Conservation (phyloP, 2,329 filamentous ascomycete species). For the Pseudogymnoascus sp. region DNA sequence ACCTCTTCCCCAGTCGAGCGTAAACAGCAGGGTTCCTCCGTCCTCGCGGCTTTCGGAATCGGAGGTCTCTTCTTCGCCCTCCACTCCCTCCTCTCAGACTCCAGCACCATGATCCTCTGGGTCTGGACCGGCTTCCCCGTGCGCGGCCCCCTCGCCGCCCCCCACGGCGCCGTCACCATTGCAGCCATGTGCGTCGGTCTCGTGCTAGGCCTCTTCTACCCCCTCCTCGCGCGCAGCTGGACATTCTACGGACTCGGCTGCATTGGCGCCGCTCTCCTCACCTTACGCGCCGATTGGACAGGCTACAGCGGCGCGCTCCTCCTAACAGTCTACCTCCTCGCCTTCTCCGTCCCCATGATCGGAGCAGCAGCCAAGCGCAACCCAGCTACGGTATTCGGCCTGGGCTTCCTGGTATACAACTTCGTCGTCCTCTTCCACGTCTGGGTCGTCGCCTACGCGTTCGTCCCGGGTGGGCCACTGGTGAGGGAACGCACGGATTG, state of each 20-base stretch:
- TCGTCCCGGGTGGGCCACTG: constrained; percentile 87
- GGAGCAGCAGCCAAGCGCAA: constrained; percentile 67
- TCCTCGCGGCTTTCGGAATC: constrained; percentile 69
- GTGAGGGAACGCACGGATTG: constrained; percentile 93
- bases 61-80: constrained; percentile 81
- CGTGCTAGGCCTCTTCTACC: constrained; percentile 65
- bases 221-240: constrained; percentile 69
- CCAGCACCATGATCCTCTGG: constrained; percentile 98
- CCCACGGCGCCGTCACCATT: constrained; percentile 84
- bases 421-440: constrained; percentile 94
- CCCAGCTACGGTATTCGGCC: constrained; percentile 73
- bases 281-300: constrained; percentile 71
- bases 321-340: constrained; percentile 74
- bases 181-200: constrained; percentile 80
- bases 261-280: constrained; percentile 70
- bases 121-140: constrained; percentile 95
- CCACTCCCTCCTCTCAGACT: constrained; percentile 90
- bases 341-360: constrained; percentile 68
- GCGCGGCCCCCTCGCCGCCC: constrained; percentile 75
- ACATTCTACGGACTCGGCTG: constrained; percentile 70
- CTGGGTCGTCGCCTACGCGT: constrained; percentile 97
- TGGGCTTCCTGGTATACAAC: constrained; percentile 89
- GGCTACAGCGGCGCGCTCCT: constrained; percentile 80
- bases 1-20: constrained; percentile 36
- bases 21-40: constrained; percentile 58